These are phyloP conservation scores for Ceratocystis variospora DNA, from an alignment of 2,329 filamentous ascomycete species.

Conservation along the genomic window DNA sequence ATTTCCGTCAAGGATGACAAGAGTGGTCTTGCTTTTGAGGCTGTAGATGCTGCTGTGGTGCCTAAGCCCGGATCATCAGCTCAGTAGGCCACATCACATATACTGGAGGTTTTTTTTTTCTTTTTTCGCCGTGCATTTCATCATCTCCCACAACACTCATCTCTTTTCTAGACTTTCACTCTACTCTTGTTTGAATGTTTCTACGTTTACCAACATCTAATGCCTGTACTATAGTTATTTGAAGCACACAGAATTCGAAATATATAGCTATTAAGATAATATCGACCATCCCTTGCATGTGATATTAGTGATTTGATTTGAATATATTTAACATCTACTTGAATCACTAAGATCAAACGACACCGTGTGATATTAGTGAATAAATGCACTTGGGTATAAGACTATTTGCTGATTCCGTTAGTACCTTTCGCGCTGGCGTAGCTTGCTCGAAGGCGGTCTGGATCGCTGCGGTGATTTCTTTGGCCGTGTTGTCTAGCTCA, in stretches of 20 bases:
- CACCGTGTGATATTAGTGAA: too few relatives aligned
- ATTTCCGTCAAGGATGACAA: constrained; percentile 48
- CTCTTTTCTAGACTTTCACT: background rate
- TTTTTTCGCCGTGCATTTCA: background rate
- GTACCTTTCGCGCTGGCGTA: too few relatives aligned
- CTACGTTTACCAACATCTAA: background rate
- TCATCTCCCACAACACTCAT: background rate
- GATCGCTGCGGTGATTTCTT: too few relatives aligned
- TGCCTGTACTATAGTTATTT: background rate
- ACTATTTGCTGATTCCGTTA: too few relatives aligned
- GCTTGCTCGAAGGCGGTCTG: too few relatives aligned
- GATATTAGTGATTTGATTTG: too few relatives aligned
- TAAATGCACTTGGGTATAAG: too few relatives aligned
- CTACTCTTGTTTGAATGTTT: background rate
- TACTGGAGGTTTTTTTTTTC: too few relatives aligned
- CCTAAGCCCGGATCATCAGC: background rate
- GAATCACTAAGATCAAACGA: too few relatives aligned
- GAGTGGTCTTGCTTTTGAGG: constrained; percentile 13
- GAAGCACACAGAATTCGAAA: constrained; percentile 7
- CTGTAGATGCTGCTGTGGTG: background rate
- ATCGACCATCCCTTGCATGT: too few relatives aligned
- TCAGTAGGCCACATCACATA: background rate
- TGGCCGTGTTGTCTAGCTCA: too few relatives aligned
- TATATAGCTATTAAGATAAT: background rate
- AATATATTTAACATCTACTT: too few relatives aligned